Evolutionary conservation across 805 yeast species (phyloP), one percentile per base, ranked within the genome.

Genomic region (Lipomyces mesembrius): DNA sequence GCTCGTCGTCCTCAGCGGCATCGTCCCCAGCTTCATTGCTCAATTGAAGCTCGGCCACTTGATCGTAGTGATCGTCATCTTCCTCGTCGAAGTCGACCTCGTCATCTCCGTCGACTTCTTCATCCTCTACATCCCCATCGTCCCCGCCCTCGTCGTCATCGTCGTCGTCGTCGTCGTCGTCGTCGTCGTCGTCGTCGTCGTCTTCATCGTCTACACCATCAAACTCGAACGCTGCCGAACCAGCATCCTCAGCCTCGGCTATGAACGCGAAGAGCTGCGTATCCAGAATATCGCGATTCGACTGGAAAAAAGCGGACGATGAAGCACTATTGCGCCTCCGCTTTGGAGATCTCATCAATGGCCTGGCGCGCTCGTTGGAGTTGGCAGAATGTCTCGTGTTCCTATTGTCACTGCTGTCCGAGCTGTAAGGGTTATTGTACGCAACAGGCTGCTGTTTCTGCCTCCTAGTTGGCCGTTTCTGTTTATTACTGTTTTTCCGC

Each of bases 51-150:
- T 79, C 74, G 43, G 77, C 69, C 49, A 82, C 78, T 58, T 81
- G 77, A 65, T 82, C 84, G 64, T 84, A 84, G 58, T 83, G 81
- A 68, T 77, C 78, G 72, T 88, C 93, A 11, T 86, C 91, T 64
- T 87, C 92, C 14, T 67, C 73, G 43, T 75, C 77, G 34, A 79
- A 74, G 39, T 75, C 75, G 52, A 75, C 77, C 5, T 62, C 80
- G 60, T 72, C 78, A 17, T 75, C 77, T 6, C 61, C 80, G 59
- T 72, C 78, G 17, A 74, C 77, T 22, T 69, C 75, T 46, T 75
- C 78, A 35, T 77, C 79, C 55, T 79, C 79, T 5, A 77, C 74
- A 34, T 78, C 76, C 54, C 77, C 70, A 61, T 72, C 77, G 9
- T 60, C 65, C 52, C 67, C 71, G 29, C 67, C 71, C 39, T 61